Conservation (phyloP, 768 basidiomycete genomes). For the Calocybe cyanea region DNA sequence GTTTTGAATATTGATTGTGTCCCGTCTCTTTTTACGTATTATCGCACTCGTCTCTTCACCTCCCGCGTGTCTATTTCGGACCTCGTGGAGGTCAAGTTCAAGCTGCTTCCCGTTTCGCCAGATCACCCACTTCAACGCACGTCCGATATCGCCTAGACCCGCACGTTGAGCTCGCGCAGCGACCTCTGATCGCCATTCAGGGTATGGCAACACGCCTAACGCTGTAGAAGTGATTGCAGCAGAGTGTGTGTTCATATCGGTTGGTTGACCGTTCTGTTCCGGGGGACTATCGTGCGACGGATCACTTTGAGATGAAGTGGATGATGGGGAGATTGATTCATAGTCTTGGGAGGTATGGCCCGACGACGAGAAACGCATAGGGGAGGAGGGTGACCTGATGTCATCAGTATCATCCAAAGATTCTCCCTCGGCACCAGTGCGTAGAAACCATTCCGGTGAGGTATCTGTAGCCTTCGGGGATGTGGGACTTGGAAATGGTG, state of each 20-base stretch:
- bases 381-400: background rate
- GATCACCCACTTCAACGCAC: constrained; percentile 47
- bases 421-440: too few species aligned
- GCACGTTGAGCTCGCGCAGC: constrained; percentile 50
- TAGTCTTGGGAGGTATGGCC: background rate
- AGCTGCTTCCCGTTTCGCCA: constrained; percentile 19
- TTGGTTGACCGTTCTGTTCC: constrained; percentile 15
- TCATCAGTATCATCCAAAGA: background rate
- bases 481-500: constrained; percentile 23
- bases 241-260: constrained; percentile 14
- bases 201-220: constrained; percentile 50
- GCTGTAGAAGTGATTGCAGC: constrained; percentile 13
- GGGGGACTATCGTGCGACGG: constrained; percentile 8
- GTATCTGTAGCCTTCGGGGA: constrained; percentile 6
- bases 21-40: constrained; percentile 10
- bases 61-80: constrained; percentile 14
- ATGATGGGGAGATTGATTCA: background rate
- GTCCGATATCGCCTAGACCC: constrained; percentile 54
- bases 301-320: constrained; percentile 9
- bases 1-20: constrained; percentile 17
- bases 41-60: constrained; percentile 10
- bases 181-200: constrained; percentile 59
- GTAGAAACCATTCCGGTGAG: too few species aligned
- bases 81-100: constrained; percentile 17
- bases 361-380: background rate